These are phyloP conservation scores for Rhizopogon sp. DNA, from an alignment of 768 basidiomycete genomes.

Conservation along the genomic window DNA sequence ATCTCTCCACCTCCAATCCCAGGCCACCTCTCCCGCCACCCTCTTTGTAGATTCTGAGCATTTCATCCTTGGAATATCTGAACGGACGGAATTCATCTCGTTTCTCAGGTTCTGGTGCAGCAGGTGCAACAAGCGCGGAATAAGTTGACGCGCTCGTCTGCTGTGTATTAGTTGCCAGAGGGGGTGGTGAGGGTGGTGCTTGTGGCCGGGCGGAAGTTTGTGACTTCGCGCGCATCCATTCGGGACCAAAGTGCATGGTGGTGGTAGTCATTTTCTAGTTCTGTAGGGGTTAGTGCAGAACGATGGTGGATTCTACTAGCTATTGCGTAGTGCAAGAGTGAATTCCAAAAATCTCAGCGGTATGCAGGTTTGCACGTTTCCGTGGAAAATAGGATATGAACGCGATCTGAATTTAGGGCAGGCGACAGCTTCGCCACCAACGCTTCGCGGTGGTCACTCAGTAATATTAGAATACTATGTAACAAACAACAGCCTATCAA, in stretches of 20 bases:
- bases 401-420: slow-evolving; percentile 26
- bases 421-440: slow-evolving; percentile 9
- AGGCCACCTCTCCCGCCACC: slow-evolving; percentile 69
- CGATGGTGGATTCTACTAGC: slow-evolving; percentile 2
- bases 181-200: slow-evolving; percentile 58
- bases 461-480: not conserved
- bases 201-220: slow-evolving; percentile 49
- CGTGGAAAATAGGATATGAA: slow-evolving; percentile 19
- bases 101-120: slow-evolving; percentile 46
- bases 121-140: slow-evolving; percentile 47
- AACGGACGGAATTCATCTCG: slow-evolving; percentile 73
- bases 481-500: not conserved
- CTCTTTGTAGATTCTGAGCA: slow-evolving; percentile 80
- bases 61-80: slow-evolving; percentile 80
- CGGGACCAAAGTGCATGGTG: slow-evolving; percentile 87
- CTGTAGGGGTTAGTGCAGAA: slow-evolving; percentile 4
- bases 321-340: slow-evolving; percentile 12
- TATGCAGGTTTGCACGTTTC: slow-evolving; percentile 13
- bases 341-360: slow-evolving; percentile 11
- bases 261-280: slow-evolving; percentile 42
- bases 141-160: slow-evolving; percentile 64
- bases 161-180: slow-evolving; percentile 33
- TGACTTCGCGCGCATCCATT: slow-evolving; percentile 88
- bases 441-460: not conserved
- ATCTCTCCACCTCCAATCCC: slow-evolving; percentile 81